Evolutionary conservation across 352 stramenopile species (phyloP).

Genomic region (Globisporangium irregulare): DNA sequence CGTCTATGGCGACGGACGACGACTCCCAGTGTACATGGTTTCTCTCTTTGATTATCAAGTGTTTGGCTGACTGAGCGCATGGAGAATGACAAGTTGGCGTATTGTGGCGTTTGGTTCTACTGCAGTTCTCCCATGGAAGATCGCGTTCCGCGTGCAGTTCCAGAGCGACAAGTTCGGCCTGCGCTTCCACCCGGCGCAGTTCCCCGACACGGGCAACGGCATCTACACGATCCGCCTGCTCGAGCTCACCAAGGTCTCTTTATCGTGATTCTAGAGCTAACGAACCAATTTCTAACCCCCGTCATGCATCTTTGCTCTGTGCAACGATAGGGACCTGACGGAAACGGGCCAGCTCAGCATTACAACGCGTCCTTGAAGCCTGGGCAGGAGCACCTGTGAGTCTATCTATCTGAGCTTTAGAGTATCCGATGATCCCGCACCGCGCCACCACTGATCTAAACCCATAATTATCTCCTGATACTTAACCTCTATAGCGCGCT

Average conservation of each 20-base stretch:
- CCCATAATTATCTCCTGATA: background rate
- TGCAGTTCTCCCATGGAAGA: slow-evolving; percentile 76
- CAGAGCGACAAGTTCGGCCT: slow-evolving; percentile 74
- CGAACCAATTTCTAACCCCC: background rate
- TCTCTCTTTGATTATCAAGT: background rate
- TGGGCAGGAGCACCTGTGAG: slow-evolving; percentile 59
- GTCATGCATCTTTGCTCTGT: background rate
- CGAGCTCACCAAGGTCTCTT: slow-evolving; percentile 58
- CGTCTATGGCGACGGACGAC: slow-evolving; percentile 42
- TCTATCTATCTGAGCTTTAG: background rate
- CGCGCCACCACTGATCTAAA: background rate
- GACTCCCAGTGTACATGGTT: slow-evolving; percentile 38
- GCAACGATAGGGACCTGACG: slow-evolving; percentile 30
- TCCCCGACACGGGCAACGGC: slow-evolving; percentile 81
- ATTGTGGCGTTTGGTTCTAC: background rate
- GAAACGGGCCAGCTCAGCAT: slow-evolving; percentile 53
- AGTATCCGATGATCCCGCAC: background rate
- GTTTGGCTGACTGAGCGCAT: too few species aligned
- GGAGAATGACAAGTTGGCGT: too few species aligned
- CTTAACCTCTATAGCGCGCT: slow-evolving; percentile 31
- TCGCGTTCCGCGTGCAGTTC: slow-evolving; percentile 83
- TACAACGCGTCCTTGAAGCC: slow-evolving; percentile 67
- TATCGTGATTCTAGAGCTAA: background rate
- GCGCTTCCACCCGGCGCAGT: slow-evolving; percentile 75
- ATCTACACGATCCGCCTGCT: slow-evolving; percentile 78